Conservation (phyloP, 2,329 filamentous ascomycete genomes). For the Exophiala dermatitidis region DNA sequence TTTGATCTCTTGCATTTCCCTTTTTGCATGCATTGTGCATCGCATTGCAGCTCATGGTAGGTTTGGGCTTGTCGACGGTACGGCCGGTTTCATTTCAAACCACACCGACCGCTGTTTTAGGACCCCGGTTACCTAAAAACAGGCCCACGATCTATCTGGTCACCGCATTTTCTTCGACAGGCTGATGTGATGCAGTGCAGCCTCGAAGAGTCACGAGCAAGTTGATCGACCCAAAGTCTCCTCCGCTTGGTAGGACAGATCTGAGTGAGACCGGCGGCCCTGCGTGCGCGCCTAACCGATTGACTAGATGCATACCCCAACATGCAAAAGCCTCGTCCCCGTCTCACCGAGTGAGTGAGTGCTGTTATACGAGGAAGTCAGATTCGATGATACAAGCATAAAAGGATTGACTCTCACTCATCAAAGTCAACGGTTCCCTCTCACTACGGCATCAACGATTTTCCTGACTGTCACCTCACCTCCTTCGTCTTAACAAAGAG, state of each 20-base stretch:
- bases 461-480: no score
- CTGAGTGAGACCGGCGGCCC: constrained; percentile 1
- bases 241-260: neutral
- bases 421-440: no score
- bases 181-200: constrained; percentile 3
- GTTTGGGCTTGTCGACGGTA: constrained; percentile 1
- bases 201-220: constrained; percentile 2
- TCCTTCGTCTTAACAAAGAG: no score
- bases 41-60: constrained; percentile 1
- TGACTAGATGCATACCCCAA: no score
- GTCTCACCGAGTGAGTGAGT: no score
- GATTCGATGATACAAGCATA: no score
- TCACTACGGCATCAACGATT: no score
- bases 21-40: constrained; percentile 14
- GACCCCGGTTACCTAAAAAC: neutral
- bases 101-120: no score
- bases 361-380: no score
- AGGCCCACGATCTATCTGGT: constrained; percentile 14
- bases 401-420: no score
- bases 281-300: neutral
- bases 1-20: neutral
- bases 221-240: constrained; percentile 6
- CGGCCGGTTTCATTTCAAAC: no score
- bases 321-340: no score
- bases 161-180: constrained; percentile 20